Percentiles rank a stretch among this genome's conserved stretches.
Conservation (phyloP, 306 rosid species). For the Quercus berberidifolia region DNA sequence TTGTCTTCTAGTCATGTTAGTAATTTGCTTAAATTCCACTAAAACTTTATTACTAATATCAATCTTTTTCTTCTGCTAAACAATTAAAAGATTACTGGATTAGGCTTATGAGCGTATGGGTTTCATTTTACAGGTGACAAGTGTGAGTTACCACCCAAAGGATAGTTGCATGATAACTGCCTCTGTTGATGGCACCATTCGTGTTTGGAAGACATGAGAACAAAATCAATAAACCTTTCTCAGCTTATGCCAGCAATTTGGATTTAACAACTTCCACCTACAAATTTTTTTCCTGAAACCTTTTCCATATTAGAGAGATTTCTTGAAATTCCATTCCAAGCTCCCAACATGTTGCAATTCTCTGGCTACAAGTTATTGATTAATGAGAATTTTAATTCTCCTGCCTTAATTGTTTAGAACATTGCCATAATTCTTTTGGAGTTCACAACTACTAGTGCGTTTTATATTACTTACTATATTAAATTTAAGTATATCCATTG, state of each 20-base stretch:
- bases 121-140: constrained; percentile 64
- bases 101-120: not conserved
- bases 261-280: not conserved
- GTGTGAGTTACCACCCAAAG: constrained; percentile 87
- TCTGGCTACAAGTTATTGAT: not conserved
- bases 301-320: not conserved
- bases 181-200: constrained; percentile 73
- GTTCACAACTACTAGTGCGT: not conserved
- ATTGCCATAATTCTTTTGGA: not conserved
- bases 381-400: not conserved
- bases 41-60: too few relatives aligned
- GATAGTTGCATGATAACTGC: constrained; percentile 74
- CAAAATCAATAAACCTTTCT: constrained; percentile 15
- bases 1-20: not conserved
- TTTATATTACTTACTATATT: not conserved
- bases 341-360: not conserved
- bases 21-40: not conserved
- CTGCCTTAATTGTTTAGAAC: not conserved
- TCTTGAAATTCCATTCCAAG: not conserved
- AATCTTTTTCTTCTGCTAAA: too few relatives aligned
- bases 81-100: too few relatives aligned
- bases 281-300: not conserved
- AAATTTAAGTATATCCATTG: too few relatives aligned
- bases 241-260: not conserved
- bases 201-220: constrained; percentile 70